A percentile compares a stretch with the other conserved stretches of the same genome.
Evolutionary conservation across 768 basidiomycete genomes (phyloP).

Genomic region (Calocybe indica): DNA sequence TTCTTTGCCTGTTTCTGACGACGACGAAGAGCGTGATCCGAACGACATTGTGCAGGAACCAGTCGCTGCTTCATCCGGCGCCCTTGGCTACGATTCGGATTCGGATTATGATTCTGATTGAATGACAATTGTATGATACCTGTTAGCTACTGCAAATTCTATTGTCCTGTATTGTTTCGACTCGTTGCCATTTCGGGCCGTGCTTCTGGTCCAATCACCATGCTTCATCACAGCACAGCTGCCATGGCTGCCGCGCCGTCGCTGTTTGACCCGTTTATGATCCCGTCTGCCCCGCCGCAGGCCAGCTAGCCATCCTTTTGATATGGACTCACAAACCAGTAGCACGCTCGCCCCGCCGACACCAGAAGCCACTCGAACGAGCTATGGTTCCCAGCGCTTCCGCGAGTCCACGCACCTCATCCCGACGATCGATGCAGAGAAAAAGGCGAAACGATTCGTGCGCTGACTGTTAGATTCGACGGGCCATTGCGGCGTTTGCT

Average conservation of each 20-base stretch:
- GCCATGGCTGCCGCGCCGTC: too few relatives aligned
- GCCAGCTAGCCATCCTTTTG: not conserved
- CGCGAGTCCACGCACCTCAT: constrained; percentile 43
- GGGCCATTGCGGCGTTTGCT: not conserved
- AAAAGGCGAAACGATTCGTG: constrained; percentile 38
- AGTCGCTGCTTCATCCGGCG: not conserved
- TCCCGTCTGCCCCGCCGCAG: not conserved
- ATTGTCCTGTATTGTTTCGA: not conserved
- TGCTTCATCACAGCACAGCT: not conserved
- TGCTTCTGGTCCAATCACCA: not conserved
- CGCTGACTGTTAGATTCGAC: constrained; percentile 10
- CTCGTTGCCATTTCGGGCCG: not conserved
- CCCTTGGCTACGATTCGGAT: not conserved
- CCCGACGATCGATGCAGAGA: constrained; percentile 29
- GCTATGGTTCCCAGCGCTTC: constrained; percentile 25
- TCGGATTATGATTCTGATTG: not conserved
- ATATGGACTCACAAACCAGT: not conserved
- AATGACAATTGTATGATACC: not conserved
- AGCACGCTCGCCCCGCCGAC: not conserved
- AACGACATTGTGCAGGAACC: not conserved
- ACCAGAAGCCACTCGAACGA: not conserved
- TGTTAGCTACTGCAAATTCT: too few relatives aligned
- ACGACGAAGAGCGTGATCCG: not conserved
- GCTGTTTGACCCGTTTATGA: not conserved
- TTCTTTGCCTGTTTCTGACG: not conserved